These are phyloP conservation scores for Purshia tridentata DNA, from an alignment of 306 rosid species.

Conservation along the genomic window DNA sequence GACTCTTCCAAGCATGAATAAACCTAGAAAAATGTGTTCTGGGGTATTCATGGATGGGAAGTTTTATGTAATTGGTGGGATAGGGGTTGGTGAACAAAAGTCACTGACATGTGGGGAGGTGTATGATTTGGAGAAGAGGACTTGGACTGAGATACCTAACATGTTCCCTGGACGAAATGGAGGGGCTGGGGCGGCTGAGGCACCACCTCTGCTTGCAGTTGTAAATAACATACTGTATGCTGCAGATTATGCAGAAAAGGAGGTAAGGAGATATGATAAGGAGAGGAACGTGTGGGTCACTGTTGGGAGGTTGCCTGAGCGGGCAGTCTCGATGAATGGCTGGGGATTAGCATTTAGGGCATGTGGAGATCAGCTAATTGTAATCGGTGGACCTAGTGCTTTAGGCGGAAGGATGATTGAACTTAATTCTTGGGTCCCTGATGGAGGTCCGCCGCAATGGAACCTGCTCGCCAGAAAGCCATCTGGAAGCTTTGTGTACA, in stretches of 20 bases:
- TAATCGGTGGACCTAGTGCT: slow-evolving; percentile 53
- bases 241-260: slow-evolving; percentile 51
- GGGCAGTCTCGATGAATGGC: slow-evolving; percentile 43
- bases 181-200: slow-evolving; percentile 40
- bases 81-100: slow-evolving; percentile 34
- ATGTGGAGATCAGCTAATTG: slow-evolving; percentile 58
- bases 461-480: slow-evolving; percentile 46
- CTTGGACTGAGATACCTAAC: slow-evolving; percentile 63
- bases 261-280: slow-evolving; percentile 53
- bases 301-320: slow-evolving; percentile 61
- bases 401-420: slow-evolving; percentile 35
- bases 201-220: slow-evolving; percentile 88
- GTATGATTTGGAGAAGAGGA: slow-evolving; percentile 45
- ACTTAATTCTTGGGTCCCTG: slow-evolving; percentile 54
- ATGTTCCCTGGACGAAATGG: slow-evolving; percentile 53
- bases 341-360: slow-evolving; percentile 82
- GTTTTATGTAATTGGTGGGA: slow-evolving; percentile 71
- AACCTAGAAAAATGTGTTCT: slow-evolving; percentile 63
- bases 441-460: slow-evolving; percentile 52
- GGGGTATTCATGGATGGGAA: slow-evolving; percentile 62
- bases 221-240: slow-evolving; percentile 67
- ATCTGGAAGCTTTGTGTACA: slow-evolving; percentile 58
- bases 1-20: slow-evolving; percentile 63
- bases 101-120: slow-evolving; percentile 64
- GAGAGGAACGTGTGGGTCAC: slow-evolving; percentile 30